These are phyloP conservation scores for button mushroom (Agaricus bisporus) DNA, from an alignment of 768 basidiomycete species.

Conservation along the genomic window DNA sequence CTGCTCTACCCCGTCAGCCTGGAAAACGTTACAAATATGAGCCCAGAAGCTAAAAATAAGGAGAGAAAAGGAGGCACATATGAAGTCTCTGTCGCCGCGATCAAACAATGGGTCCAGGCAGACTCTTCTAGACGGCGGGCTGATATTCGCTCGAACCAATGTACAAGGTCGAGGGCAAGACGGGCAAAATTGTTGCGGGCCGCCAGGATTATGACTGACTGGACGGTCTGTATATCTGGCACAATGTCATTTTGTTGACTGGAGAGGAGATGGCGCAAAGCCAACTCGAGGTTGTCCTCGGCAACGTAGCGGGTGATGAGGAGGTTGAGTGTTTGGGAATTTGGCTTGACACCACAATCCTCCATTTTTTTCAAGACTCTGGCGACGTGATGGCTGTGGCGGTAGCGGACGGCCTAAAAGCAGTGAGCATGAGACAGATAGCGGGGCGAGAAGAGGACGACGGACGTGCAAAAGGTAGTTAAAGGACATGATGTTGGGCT, in stretches of 20 bases:
- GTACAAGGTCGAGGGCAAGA: constrained; percentile 68
- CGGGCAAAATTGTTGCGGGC: constrained; percentile 49
- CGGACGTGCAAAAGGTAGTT: constrained; percentile 56
- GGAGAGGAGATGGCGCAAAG: constrained; percentile 52
- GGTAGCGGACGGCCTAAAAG: constrained; percentile 40
- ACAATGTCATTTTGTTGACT: constrained; percentile 48
- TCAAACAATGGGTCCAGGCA: constrained; percentile 64
- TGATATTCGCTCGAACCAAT: constrained; percentile 50
- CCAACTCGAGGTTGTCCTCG: constrained; percentile 56
- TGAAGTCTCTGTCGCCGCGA: constrained; percentile 53
- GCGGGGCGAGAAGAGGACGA: constrained; percentile 6
- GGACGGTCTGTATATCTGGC: constrained; percentile 43
- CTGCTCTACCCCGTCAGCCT: constrained; percentile 62
- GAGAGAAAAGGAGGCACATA: constrained; percentile 48
- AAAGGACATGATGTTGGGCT: constrained; percentile 46
- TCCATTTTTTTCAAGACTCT: constrained; percentile 52
- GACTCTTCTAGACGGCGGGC: constrained; percentile 44
- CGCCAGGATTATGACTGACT: constrained; percentile 47
- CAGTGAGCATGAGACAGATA: background rate
- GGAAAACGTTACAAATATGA: background rate
- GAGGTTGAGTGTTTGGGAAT: constrained; percentile 44
- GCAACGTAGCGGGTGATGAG: constrained; percentile 43
- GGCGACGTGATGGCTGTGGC: constrained; percentile 34
- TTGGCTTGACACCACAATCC: constrained; percentile 39
- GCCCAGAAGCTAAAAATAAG: constrained; percentile 3